These are phyloP conservation scores for Dendrocalamus sinicus DNA, from an alignment of 176 grass and related monocot genomes.

Conservation along the genomic window DNA sequence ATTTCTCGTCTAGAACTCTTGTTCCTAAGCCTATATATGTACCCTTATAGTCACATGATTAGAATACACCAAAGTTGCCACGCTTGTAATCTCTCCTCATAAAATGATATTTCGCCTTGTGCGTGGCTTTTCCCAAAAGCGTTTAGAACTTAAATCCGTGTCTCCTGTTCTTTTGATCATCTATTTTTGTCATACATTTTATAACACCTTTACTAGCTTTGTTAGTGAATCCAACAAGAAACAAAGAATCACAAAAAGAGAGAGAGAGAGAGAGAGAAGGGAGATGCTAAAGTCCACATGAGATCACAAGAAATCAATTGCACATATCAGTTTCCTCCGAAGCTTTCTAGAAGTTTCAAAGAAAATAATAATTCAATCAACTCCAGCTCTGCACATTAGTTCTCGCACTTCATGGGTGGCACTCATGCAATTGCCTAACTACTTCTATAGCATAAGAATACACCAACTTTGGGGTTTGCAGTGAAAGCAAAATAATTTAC, in stretches of 20 bases:
- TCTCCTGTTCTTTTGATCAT: no score
- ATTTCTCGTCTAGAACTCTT: no score
- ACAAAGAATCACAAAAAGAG: neutral
- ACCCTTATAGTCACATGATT: no score
- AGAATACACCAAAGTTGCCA: no score
- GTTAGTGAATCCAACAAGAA: neutral
- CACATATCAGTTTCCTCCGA: neutral
- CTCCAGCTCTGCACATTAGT: neutral
- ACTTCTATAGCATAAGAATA: neutral
- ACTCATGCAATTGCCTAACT: neutral
- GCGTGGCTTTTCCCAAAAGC: no score
- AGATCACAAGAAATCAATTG: neutral
- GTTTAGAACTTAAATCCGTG: no score
- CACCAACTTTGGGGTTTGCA: neutral
- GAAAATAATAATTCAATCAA: neutral
- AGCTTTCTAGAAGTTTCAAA: neutral
- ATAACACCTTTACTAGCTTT: neutral
- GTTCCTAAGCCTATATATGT: no score
- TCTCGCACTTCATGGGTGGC: neutral
- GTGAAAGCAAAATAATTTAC: neutral
- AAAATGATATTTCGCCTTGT: no score
- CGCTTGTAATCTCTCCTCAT: no score
- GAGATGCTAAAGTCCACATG: neutral
- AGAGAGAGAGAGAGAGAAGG: neutral
- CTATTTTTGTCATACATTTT: no score